A percentile compares a stretch with the other conserved stretches of the same genome.
phyloP scores from a whole-genome alignment of 768 basidiomycete genomes.

The Holtermannia corniformis region DNA sequence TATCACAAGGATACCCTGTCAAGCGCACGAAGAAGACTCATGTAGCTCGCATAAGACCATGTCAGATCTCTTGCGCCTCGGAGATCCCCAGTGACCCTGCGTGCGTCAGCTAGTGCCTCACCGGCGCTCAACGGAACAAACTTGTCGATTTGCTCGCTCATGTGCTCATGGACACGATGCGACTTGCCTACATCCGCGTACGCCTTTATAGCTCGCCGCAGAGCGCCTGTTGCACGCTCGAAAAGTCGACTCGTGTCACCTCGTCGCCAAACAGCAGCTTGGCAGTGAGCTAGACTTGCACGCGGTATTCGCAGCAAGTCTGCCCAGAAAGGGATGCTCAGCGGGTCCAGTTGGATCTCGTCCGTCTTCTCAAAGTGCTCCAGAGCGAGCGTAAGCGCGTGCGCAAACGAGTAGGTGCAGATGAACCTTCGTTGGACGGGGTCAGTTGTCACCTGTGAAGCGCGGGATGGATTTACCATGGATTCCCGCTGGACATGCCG shows the following conservation, averaged over 20 bases:
- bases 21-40: slow-evolving; percentile 1
- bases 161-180: slow-evolving; percentile 16
- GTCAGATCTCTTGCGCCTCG: slow-evolving; percentile 32
- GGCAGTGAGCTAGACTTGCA: background rate
- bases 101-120: background rate
- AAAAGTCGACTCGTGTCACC: too few relatives aligned
- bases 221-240: too few relatives aligned
- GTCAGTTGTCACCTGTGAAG: background rate
- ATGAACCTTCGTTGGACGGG: slow-evolving; percentile 19
- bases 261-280: too few relatives aligned
- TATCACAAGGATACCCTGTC: too few relatives aligned
- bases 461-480: slow-evolving; percentile 30
- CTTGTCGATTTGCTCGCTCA: slow-evolving; percentile 36
- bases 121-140: slow-evolving; percentile 5
- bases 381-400: slow-evolving; percentile 17
- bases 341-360: slow-evolving; percentile 6
- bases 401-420: slow-evolving; percentile 26
- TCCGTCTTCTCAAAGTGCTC: slow-evolving; percentile 2
- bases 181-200: slow-evolving; percentile 11
- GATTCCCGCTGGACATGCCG: slow-evolving; percentile 32
- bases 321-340: slow-evolving; percentile 21
- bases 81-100: slow-evolving; percentile 15
- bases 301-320: slow-evolving; percentile 9
- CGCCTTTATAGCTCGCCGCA: slow-evolving; percentile 15
- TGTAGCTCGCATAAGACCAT: slow-evolving; percentile 31